These are phyloP conservation scores for Aspergillus floridensis DNA, from an alignment of 2,329 filamentous ascomycete genomes.

Conservation along the genomic window DNA sequence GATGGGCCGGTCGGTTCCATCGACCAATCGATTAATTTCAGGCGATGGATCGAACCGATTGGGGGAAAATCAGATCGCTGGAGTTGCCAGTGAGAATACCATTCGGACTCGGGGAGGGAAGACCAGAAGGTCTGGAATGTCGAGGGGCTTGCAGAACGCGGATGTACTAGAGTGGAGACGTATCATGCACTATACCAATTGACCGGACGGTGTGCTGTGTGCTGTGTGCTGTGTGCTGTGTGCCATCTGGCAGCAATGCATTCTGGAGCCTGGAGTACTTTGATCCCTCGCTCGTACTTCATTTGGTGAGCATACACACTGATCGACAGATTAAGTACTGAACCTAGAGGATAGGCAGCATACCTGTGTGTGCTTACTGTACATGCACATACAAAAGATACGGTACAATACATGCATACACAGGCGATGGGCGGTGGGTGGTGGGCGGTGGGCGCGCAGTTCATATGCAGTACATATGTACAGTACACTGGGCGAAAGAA, in stretches of 20 bases:
- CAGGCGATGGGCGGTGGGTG: too few relatives aligned
- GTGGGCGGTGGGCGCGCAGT: background rate
- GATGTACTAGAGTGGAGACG: background rate
- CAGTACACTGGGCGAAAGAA: background rate
- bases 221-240: background rate
- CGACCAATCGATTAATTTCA: constrained; percentile 12
- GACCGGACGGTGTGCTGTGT: background rate
- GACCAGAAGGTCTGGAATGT: constrained; percentile 6
- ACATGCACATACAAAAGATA: background rate
- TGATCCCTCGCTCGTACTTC: background rate
- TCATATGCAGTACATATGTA: background rate
- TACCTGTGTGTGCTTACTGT: background rate
- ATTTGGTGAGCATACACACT: background rate
- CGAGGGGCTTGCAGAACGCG: constrained; percentile 1
- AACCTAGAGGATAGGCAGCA: background rate
- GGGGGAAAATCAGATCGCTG: too few relatives aligned
- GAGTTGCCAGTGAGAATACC: too few relatives aligned
- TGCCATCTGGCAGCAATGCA: background rate
- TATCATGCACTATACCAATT: background rate
- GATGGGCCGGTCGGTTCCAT: background rate
- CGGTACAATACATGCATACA: background rate
- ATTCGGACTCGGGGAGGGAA: too few relatives aligned
- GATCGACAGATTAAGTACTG: background rate
- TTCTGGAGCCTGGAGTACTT: constrained; percentile 1
- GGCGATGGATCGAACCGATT: too few relatives aligned